Base-by-base conservation (phyloP, 768 basidiomycete genomes). In the Mycena latifolia region DNA sequence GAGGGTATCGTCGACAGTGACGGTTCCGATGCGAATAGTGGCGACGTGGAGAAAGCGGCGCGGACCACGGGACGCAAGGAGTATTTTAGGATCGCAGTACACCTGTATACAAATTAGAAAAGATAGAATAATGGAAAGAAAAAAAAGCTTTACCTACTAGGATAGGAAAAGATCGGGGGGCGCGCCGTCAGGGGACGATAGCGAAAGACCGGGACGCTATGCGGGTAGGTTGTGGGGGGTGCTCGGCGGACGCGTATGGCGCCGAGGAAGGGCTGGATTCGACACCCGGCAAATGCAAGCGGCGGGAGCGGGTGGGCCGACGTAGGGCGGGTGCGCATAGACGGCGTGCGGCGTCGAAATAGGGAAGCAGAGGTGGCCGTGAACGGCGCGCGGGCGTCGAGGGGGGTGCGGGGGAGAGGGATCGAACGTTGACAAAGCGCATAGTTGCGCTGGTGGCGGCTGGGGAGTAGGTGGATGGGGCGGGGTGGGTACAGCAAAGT, bases 1-100 rank as follows among this genome's bases (percentile, higher is more conserved):
- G 48, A 50, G 48, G 48, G 48, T 50, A 50, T 50, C 48, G 48
- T 50, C 48, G 48, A 29, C 48, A 29, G 48, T 50, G 48, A 50
- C 48, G 48, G 29, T 50, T 50, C 48, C 5, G 48, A 50, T 50
- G 48, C 28, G 48, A 50, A 47, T 47, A 24, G 37, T 37, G 37
- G 37, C 37, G 37, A 37, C 37, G 46, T 47, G 46, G 46, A 47
- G 46, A 47, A 47, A 14, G 46, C 46, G 46, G 46, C 46, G 46
- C 25, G 37, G 46, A 25, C 46, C 46, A 47, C 46, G 37, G 46
- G 46, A 47, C 46, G 46, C 46, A 47, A 14, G 46, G 37, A 15
- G 24, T 47, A 25, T 47, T 47, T 47, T 47, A 47, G 25, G 46
- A 47, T 47, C 46, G 46, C 27, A 47, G 46, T 47, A 47, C 46